Conservation (phyloP, 495 filamentous ascomycete species). For the Podospora anserina region DNA sequence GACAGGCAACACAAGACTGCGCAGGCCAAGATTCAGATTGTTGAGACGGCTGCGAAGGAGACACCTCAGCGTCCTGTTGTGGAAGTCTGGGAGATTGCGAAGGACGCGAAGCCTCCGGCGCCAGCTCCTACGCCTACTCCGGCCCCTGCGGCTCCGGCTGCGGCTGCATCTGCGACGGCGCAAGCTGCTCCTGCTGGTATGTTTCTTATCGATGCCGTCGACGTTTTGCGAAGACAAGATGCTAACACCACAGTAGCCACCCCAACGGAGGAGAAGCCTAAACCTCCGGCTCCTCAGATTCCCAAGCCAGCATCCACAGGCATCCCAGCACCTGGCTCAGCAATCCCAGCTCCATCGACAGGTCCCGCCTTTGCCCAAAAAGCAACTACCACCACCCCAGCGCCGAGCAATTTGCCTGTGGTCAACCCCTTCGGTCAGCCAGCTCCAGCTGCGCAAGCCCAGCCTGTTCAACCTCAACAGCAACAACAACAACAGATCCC, state of each 20-base stretch:
- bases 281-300: constrained; percentile 6
- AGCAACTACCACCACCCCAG: not conserved
- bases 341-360: not conserved
- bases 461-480: constrained; percentile 3
- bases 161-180: constrained; percentile 25
- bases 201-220: not conserved
- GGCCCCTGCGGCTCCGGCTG: constrained; percentile 29
- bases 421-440: constrained; percentile 29
- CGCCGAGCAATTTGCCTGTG: not conserved
- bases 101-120: constrained; percentile 61
- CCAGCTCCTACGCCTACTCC: constrained; percentile 35
- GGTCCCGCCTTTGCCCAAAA: not conserved
- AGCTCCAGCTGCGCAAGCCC: constrained; percentile 8
- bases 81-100: constrained; percentile 81
- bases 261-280: constrained; percentile 26
- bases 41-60: constrained; percentile 75
- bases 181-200: constrained; percentile 33
- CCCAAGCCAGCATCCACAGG: constrained; percentile 10
- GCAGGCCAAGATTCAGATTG: constrained; percentile 69
- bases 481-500: constrained; percentile 7
- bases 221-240: not conserved
- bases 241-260: constrained; percentile 25
- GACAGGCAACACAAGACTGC: constrained; percentile 64
- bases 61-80: constrained; percentile 75
- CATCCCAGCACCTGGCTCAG: constrained; percentile 3